These are phyloP conservation scores for Acanthamoeba healyi DNA, from an alignment of 208 protist species.

Conservation along the genomic window DNA sequence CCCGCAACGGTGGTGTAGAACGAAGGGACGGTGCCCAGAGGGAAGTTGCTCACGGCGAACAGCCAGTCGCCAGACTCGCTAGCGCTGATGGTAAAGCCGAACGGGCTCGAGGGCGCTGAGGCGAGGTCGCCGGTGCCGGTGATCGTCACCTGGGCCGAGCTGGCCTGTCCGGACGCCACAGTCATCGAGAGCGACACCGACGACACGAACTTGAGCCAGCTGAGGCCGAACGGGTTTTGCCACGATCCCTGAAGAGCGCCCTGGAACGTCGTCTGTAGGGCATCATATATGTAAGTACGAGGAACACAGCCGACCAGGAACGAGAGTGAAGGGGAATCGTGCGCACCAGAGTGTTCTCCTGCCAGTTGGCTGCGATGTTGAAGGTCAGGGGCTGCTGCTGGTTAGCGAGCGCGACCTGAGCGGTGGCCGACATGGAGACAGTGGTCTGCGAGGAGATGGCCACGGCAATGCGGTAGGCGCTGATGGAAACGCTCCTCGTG, in stretches of 20 bases:
- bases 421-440: neutral
- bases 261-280: neutral
- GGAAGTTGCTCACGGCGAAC: conserved; percentile 7
- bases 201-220: conserved; percentile 32
- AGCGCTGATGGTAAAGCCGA: conserved; percentile 6
- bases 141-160: neutral
- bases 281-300: no score
- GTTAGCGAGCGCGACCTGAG: conserved; percentile 4
- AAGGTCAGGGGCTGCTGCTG: conserved; percentile 41
- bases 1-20: conserved; percentile 13
- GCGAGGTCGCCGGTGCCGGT: conserved; percentile 18
- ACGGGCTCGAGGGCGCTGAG: neutral
- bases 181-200: neutral
- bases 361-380: conserved; percentile 28
- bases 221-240: conserved; percentile 21
- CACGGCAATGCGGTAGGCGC: neutral
- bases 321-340: neutral
- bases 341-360: neutral
- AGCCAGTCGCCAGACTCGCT: conserved; percentile 2
- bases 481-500: neutral
- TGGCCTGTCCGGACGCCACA: neutral
- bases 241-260: conserved; percentile 13
- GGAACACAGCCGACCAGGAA: no score
- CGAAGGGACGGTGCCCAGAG: neutral
- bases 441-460: conserved; percentile 1